Evolutionary conservation across 2,329 filamentous ascomycete species (phyloP).

Genomic region (Graphilbum ipis-grandicollis): DNA sequence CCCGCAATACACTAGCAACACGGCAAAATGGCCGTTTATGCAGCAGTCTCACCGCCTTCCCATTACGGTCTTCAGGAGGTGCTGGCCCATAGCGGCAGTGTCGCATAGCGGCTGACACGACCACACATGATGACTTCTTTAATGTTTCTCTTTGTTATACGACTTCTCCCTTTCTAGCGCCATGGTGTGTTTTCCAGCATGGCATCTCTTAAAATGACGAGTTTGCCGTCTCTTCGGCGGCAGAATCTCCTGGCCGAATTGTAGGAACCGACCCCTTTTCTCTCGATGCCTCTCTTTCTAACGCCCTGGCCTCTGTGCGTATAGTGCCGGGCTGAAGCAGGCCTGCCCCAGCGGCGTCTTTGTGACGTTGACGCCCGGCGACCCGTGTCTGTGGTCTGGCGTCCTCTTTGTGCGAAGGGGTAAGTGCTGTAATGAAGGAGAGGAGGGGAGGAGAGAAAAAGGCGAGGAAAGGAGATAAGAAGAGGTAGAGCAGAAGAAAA

Average conservation of each 20-base stretch:
- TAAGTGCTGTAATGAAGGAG: slow-evolving; percentile 19
- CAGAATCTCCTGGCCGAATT: slow-evolving; percentile 72
- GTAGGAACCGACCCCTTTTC: slow-evolving; percentile 21
- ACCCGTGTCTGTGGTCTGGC: slow-evolving; percentile 74
- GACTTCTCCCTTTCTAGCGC: not conserved
- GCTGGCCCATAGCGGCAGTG: no score
- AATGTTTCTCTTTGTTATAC: not conserved
- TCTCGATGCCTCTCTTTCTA: not conserved
- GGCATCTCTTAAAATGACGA: slow-evolving; percentile 25
- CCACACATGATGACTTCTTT: no score
- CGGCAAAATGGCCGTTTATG: not conserved
- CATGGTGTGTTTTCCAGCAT: slow-evolving; percentile 15
- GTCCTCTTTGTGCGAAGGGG: slow-evolving; percentile 82
- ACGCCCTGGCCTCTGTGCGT: not conserved
- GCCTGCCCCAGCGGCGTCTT: slow-evolving; percentile 76
- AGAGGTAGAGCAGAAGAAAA: not conserved
- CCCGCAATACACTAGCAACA: not conserved
- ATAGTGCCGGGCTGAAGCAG: slow-evolving; percentile 62
- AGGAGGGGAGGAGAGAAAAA: not conserved
- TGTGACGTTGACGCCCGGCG: slow-evolving; percentile 64
- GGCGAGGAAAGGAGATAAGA: not conserved
- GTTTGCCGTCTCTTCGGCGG: slow-evolving; percentile 41
- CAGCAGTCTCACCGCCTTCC: slow-evolving; percentile 2
- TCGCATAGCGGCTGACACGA: no score
- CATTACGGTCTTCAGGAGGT: not conserved